Conservation (phyloP, 495 filamentous ascomycete genomes). For the Penicillium tannophilum region DNA sequence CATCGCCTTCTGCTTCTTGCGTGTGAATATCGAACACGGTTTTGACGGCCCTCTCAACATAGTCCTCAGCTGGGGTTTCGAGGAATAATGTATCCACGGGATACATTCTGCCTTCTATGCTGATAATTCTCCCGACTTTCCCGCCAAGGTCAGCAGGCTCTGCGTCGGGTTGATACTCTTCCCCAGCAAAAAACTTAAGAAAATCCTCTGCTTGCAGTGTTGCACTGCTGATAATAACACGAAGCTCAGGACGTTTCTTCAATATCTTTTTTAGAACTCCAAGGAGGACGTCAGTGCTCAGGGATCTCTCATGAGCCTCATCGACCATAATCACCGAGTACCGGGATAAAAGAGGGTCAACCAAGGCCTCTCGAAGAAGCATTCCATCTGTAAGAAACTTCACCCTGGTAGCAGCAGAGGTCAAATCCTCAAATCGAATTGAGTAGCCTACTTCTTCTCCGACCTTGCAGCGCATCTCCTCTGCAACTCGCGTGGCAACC, state of each 20-base stretch:
- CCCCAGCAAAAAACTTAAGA: conserved; percentile 73
- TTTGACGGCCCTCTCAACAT: conserved; percentile 81
- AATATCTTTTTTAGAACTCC: conserved; percentile 94
- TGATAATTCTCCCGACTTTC: conserved; percentile 73
- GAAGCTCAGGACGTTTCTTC: conserved; percentile 76
- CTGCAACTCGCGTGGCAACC: conserved; percentile 86
- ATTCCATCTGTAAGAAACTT: conserved; percentile 98
- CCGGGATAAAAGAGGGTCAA: conserved; percentile 87
- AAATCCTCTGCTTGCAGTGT: conserved; percentile 93
- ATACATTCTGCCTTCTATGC: conserved; percentile 87
- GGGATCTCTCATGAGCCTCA: conserved; percentile 93
- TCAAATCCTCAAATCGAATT: conserved; percentile 94
- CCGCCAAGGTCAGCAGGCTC: conserved; percentile 43
- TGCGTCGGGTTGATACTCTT: conserved; percentile 40
- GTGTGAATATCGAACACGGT: conserved; percentile 92
- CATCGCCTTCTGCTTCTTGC: conserved; percentile 83
- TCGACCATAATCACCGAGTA: conserved; percentile 99
- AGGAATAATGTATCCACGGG: conserved; percentile 89
- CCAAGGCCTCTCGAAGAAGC: conserved; percentile 88
- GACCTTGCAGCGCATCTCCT: conserved; percentile 87
- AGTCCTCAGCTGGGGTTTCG: conserved; percentile 79
- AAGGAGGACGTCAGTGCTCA: conserved; percentile 92
- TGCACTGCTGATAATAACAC: conserved; percentile 91
- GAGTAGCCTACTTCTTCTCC: conserved; percentile 97
- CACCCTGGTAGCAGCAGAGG: conserved; percentile 83